phyloP scores from a whole-genome alignment of 805 yeast species.

The Maudiozyma serrabonitensis region DNA sequence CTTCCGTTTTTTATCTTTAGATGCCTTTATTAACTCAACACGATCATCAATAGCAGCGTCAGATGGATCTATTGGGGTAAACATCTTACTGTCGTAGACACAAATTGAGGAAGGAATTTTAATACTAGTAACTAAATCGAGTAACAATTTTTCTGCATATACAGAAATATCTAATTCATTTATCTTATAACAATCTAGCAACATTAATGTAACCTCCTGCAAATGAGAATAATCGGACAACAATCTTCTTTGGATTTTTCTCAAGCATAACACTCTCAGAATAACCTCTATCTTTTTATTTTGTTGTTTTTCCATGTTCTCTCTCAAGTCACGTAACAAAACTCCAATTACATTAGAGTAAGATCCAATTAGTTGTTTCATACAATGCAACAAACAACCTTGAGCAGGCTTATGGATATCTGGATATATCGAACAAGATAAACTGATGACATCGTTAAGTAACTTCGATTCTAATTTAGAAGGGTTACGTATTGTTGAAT shows the following conservation, averaged over 20 bases:
- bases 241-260: conserved; percentile 48
- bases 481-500: conserved; percentile 63
- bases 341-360: conserved; percentile 41
- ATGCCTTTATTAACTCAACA: conserved; percentile 46
- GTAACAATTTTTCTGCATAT: conserved; percentile 44
- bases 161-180: conserved; percentile 49
- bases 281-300: conserved; percentile 56
- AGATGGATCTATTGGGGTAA: conserved; percentile 47
- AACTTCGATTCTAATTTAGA: conserved; percentile 53
- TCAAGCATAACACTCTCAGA: conserved; percentile 45
- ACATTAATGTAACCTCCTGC: conserved; percentile 36
- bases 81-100: conserved; percentile 35
- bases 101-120: conserved; percentile 48
- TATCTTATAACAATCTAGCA: conserved; percentile 46
- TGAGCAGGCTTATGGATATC: conserved; percentile 65
- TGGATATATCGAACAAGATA: conserved; percentile 61
- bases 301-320: conserved; percentile 41
- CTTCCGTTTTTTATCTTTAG: conserved; percentile 50
- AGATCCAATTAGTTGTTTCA: conserved; percentile 61
- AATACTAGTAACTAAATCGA: conserved; percentile 32
- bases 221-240: conserved; percentile 49
- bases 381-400: conserved; percentile 51
- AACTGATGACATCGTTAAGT: conserved; percentile 52
- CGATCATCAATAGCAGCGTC: conserved; percentile 48
- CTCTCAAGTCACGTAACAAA: conserved; percentile 36